These are phyloP conservation scores for Oxyria digyna DNA, from an alignment of 148 eudicot species.

Conservation along the genomic window DNA sequence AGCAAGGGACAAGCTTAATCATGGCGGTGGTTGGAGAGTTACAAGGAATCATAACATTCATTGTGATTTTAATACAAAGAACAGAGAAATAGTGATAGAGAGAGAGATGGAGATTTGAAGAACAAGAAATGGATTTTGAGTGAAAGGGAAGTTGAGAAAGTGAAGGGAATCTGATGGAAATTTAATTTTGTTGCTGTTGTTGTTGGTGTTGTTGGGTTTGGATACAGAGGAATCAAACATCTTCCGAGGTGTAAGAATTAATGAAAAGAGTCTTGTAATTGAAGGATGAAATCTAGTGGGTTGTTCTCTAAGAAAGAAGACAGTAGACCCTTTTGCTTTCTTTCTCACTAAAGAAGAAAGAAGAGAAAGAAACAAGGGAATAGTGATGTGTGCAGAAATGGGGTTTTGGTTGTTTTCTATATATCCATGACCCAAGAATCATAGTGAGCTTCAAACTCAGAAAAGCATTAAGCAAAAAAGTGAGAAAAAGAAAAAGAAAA, in stretches of 20 bases:
- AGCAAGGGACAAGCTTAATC: constrained; percentile 18
- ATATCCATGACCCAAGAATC: not conserved
- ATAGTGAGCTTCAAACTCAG: constrained; percentile 9
- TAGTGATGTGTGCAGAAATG: constrained; percentile 9
- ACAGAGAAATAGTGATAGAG: constrained; percentile 11
- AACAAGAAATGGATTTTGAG: constrained; percentile 14
- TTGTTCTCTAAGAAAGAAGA: constrained; percentile 16
- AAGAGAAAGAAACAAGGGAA: constrained; percentile 22
- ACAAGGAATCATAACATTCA: constrained; percentile 20
- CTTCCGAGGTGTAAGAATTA: not conserved
- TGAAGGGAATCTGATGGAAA: constrained; percentile 48
- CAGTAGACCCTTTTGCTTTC: constrained; percentile 22
- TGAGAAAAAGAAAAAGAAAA: constrained; percentile 10
- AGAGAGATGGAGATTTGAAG: constrained; percentile 7
- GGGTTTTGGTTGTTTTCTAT: constrained; percentile 6
- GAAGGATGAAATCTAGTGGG: constrained; percentile 38
- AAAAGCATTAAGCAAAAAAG: constrained; percentile 9
- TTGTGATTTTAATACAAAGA: constrained; percentile 2
- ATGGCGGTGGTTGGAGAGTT: too few species aligned
- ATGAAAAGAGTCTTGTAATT: constrained; percentile 44
- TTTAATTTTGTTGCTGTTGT: not conserved
- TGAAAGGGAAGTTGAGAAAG: constrained; percentile 29
- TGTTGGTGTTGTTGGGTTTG: constrained; percentile 17
- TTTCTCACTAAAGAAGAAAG: constrained; percentile 6
- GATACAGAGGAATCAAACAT: constrained; percentile 1